A percentile compares a stretch with the other conserved stretches of the same genome.
Evolutionary conservation across 192 early-diverging fungal species (phyloP).

Genomic region (Entomortierella lignicola): DNA sequence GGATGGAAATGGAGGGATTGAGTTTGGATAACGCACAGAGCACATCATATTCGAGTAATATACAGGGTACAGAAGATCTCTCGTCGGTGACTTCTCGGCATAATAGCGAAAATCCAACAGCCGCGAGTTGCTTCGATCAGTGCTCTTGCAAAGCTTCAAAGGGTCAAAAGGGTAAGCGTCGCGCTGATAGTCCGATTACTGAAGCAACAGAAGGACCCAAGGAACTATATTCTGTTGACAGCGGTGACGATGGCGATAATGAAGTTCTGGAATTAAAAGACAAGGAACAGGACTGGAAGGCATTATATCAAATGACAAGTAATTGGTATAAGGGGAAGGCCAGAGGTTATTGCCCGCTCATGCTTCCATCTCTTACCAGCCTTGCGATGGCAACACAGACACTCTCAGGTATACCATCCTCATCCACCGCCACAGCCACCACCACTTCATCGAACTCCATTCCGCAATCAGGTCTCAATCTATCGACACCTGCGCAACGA

Average conservation of each 20-base stretch:
- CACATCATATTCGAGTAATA: too few relatives aligned
- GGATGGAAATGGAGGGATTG: too few relatives aligned
- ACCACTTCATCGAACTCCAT: constrained; percentile 1
- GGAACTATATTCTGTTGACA: neutral
- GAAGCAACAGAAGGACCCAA: neutral
- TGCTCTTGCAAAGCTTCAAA: neutral
- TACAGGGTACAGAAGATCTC: too few relatives aligned
- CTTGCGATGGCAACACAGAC: constrained; percentile 15
- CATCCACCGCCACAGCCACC: neutral
- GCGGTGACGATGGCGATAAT: neutral
- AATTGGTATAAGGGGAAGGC: constrained; percentile 60
- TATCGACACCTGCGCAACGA: constrained; percentile 21
- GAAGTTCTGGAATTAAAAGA: neutral
- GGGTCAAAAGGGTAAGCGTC: constrained; percentile 10
- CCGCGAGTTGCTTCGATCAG: too few relatives aligned
- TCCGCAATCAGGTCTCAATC: neutral
- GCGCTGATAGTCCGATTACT: neutral
- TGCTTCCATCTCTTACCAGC: constrained; percentile 31
- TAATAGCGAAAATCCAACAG: too few relatives aligned
- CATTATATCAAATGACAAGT: constrained; percentile 55
- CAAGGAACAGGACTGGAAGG: constrained; percentile 51
- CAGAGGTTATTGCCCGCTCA: constrained; percentile 46
- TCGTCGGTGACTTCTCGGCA: too few relatives aligned
- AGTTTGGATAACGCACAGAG: too few relatives aligned
- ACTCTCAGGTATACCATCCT: neutral